Base-by-base conservation (phyloP, 345 rosid genomes). In the Bruguiera sexangula region DNA sequence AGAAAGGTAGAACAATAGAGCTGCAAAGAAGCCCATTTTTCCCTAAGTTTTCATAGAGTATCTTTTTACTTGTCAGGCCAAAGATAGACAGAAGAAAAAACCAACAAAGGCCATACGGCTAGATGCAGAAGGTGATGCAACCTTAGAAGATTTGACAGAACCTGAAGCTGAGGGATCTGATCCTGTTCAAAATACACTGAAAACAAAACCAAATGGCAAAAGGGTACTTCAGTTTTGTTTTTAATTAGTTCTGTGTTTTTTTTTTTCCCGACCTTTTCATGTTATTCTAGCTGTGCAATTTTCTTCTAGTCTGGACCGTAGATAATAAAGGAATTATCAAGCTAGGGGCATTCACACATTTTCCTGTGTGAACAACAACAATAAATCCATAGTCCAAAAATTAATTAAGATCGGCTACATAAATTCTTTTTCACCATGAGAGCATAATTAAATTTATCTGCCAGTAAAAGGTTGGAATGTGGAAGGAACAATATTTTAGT, bases 41-140 rank as follows among this genome's bases (percentile, higher is more conserved):
- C 22, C 29, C 11, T 24, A 24, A 30, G 10, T 16, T 56, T 56
- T 56, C 30, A 24, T 56, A 10, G 29, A 24, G 26, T 24, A 24
- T 27, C 10, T 8, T 56, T 4, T 10, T 56, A 27, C 19, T 74
- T 84, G 59, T 31, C 88, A 95, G 99, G 85, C 74, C 24, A 96
- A 82, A 85, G 99, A 96, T 68, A 87, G 82, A 66, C 88, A 84
- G 73, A 92, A 86, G 88, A 96, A 84, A 76, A 92, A 88, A 75
- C 67, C 89, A 58, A 79, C 89, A 15, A 92, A 84, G 82, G 89
- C 93, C 68, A 89, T 96, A 68, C 83, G 91, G 70, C 56, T 96
- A 68, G 98, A 96, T 85, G 97, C 89, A 34, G 99, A 96, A 85
- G 99, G 99, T 66, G 99, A 90, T 89, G 99, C 98, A 54, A 85